phyloP scores from a whole-genome alignment of 108 stramenopile genomes.

The Discostella stelligeroides region DNA sequence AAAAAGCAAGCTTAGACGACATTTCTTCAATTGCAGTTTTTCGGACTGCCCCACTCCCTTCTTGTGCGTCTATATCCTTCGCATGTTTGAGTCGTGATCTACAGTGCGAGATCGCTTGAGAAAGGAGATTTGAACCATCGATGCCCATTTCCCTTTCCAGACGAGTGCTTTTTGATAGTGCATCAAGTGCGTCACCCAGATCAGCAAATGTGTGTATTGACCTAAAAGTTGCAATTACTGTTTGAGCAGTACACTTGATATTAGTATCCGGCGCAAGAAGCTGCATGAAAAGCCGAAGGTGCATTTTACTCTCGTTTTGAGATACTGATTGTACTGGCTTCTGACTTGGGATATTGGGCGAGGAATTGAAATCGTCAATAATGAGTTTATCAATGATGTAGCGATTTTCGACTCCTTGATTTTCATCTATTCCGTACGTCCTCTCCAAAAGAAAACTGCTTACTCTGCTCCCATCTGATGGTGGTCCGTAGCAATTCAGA shows the following conservation, averaged over 20 bases:
- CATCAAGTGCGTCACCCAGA: constrained; percentile 66
- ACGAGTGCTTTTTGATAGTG: constrained; percentile 58
- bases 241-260: constrained; percentile 55
- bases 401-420: background rate
- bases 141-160: constrained; percentile 71
- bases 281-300: constrained; percentile 73
- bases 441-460: constrained; percentile 36
- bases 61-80: constrained; percentile 33
- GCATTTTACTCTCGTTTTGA: constrained; percentile 51
- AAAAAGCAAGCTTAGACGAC: constrained; percentile 63
- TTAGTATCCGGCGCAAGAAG: constrained; percentile 67
- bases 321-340: constrained; percentile 9
- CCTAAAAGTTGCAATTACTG: constrained; percentile 65
- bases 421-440: constrained; percentile 3
- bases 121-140: constrained; percentile 70
- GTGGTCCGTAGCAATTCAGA: constrained; percentile 37
- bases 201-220: constrained; percentile 68
- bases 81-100: constrained; percentile 61
- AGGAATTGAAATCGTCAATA: constrained; percentile 25
- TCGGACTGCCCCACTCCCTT: constrained; percentile 38
- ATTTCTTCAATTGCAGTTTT: constrained; percentile 44
- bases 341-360: background rate
- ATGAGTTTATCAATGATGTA: constrained; percentile 41
- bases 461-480: constrained; percentile 38
- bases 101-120: constrained; percentile 61